Conservation (phyloP, 768 basidiomycete species). For the Lactarius akahatsu region DNA sequence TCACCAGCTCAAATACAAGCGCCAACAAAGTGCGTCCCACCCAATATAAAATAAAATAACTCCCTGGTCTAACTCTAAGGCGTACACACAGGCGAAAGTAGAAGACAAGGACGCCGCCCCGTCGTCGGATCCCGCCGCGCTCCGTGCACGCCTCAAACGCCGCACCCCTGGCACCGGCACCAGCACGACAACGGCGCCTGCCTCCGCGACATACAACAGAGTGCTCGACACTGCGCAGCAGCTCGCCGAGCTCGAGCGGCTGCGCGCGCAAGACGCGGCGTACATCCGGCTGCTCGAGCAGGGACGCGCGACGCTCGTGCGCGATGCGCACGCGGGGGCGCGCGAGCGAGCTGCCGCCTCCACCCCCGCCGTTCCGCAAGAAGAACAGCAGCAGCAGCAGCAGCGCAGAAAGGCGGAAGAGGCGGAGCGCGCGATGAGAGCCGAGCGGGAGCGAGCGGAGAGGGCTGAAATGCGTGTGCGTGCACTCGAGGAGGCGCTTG, state of each 20-base stretch:
- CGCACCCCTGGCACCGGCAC: neutral
- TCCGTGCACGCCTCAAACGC: slow-evolving; percentile 20
- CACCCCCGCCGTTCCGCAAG: neutral
- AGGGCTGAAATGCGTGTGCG: slow-evolving; percentile 3
- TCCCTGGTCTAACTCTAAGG: neutral
- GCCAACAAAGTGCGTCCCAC: slow-evolving; percentile 5
- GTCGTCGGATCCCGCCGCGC: slow-evolving; percentile 5
- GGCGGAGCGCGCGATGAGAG: neutral
- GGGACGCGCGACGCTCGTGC: slow-evolving; percentile 3
- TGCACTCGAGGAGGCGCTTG: neutral
- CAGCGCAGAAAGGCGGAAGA: neutral
- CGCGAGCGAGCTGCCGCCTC: neutral
- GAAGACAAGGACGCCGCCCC: slow-evolving; percentile 1
- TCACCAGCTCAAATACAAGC: neutral
- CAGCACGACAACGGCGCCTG: neutral
- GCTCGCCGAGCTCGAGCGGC: slow-evolving; percentile 13
- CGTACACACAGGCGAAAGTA: neutral
- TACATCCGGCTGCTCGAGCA: slow-evolving; percentile 22
- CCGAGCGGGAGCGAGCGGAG: slow-evolving; percentile 15
- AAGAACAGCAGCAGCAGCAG: neutral
- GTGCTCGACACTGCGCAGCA: slow-evolving; percentile 19
- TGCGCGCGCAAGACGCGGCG: slow-evolving; percentile 9
- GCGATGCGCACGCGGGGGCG: slow-evolving; percentile 4
- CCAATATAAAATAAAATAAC: neutral
- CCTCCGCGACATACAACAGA: slow-evolving; percentile 2